phyloP scores from a whole-genome alignment of 2,329 filamentous ascomycete species.

The Trichoderma brevicompactum region DNA sequence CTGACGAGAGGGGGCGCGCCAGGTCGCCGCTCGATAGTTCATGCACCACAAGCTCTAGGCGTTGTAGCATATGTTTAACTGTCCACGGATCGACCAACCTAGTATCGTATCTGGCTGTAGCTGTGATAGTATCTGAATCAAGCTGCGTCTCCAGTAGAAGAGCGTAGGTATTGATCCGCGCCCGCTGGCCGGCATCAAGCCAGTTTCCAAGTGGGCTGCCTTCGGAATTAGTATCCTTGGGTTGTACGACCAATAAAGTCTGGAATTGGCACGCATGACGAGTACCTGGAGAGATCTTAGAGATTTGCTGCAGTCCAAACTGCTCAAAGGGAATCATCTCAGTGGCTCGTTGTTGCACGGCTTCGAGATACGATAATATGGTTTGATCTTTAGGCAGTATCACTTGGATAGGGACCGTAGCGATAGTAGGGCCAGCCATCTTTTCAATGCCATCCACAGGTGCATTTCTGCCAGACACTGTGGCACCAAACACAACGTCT shows the following conservation, averaged over 20 bases:
- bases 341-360: neutral
- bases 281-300: neutral
- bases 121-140: too few species aligned
- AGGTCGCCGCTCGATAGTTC: neutral
- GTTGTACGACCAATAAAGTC: slow-evolving; percentile 11
- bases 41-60: too few species aligned
- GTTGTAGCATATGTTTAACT: too few species aligned
- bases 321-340: slow-evolving; percentile 10
- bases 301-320: neutral
- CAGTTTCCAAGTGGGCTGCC: neutral
- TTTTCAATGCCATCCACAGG: slow-evolving; percentile 35
- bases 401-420: slow-evolving; percentile 36
- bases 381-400: neutral
- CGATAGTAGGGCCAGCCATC: slow-evolving; percentile 37
- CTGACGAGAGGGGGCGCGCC: neutral
- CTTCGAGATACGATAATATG: neutral
- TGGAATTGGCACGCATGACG: slow-evolving; percentile 6
- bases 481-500: slow-evolving; percentile 41
- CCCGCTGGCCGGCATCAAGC: neutral
- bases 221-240: neutral
- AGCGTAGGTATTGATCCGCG: too few species aligned
- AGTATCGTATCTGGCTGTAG: too few species aligned
- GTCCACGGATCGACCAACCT: too few species aligned
- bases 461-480: slow-evolving; percentile 35
- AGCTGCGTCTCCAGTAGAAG: too few species aligned